A percentile compares a stretch with the other conserved stretches of the same genome.
phyloP scores from a whole-genome alignment of 225 moss, liverwort and hornwort genomes.

The Takakia lepidozioides region DNA sequence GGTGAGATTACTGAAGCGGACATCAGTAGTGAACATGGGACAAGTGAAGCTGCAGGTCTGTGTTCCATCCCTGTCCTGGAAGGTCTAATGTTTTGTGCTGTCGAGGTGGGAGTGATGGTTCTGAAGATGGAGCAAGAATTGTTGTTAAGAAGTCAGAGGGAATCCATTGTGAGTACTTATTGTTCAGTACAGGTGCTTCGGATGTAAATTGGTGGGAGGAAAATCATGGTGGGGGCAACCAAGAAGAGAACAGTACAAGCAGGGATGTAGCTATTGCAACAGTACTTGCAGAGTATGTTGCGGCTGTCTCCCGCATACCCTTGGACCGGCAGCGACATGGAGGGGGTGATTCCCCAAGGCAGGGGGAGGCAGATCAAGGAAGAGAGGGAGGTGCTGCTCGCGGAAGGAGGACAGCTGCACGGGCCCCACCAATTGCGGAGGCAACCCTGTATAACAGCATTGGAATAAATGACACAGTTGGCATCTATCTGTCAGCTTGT shows the following conservation, averaged over 20 bases:
- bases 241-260: constrained; percentile 45
- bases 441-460: constrained; percentile 40
- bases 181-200: constrained; percentile 20
- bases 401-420: constrained; percentile 53
- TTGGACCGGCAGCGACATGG: constrained; percentile 44
- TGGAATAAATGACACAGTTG: constrained; percentile 63
- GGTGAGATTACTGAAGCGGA: constrained; percentile 50
- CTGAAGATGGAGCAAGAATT: too few relatives aligned
- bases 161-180: background rate
- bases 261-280: constrained; percentile 62
- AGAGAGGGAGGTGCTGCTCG: constrained; percentile 57
- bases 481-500: constrained; percentile 83
- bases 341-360: constrained; percentile 52
- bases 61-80: background rate
- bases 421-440: constrained; percentile 41
- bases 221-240: constrained; percentile 23
- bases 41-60: constrained; percentile 47
- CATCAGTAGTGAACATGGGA: constrained; percentile 41
- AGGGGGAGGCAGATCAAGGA: constrained; percentile 46
- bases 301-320: constrained; percentile 38
- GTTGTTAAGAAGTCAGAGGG: background rate
- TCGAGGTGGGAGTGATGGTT: too few relatives aligned
- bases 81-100: too few relatives aligned
- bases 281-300: constrained; percentile 79
- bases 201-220: constrained; percentile 77